phyloP scores from a whole-genome alignment of 495 filamentous ascomycete species.

The Jackrogersella minutella region DNA sequence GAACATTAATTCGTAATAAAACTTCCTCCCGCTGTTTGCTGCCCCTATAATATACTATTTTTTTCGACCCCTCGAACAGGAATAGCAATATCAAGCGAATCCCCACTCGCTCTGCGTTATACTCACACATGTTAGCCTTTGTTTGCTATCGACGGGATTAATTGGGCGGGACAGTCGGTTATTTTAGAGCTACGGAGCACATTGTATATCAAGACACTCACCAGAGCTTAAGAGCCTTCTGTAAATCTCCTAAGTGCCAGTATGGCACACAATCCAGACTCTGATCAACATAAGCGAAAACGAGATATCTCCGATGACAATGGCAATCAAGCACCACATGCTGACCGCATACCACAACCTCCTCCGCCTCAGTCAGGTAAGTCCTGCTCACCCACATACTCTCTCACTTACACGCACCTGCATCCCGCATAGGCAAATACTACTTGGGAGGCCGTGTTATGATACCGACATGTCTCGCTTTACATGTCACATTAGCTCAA shows the following conservation, averaged over 20 bases:
- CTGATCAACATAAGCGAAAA: conserved; percentile 54
- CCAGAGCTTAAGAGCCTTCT: conserved; percentile 16
- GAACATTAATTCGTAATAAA: conserved; percentile 37
- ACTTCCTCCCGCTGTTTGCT: conserved; percentile 30
- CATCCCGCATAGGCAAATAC: conserved; percentile 28
- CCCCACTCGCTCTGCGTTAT: conserved; percentile 15
- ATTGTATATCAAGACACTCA: conserved; percentile 33
- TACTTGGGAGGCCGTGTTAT: conserved; percentile 6
- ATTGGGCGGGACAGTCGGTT: conserved; percentile 32
- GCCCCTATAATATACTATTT: conserved; percentile 19
- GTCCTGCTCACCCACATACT: conserved; percentile 35
- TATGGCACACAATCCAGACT: conserved; percentile 45
- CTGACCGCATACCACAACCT: conserved; percentile 55
- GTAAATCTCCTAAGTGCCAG: conserved; percentile 33
- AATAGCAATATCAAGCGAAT: conserved; percentile 35
- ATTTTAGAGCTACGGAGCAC: conserved; percentile 25
- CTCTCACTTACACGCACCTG: conserved; percentile 29
- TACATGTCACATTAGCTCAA: conserved; percentile 20
- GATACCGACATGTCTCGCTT: conserved; percentile 13
- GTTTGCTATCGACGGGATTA: conserved; percentile 29
- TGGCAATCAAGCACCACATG: conserved; percentile 43
- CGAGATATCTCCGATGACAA: conserved; percentile 51
- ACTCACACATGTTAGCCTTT: conserved; percentile 27
- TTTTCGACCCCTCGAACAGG: conserved; percentile 9
- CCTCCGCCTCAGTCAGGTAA: conserved; percentile 55